Conservation (phyloP, 805 yeast species). For the Yamadazyma tumulicola region DNA sequence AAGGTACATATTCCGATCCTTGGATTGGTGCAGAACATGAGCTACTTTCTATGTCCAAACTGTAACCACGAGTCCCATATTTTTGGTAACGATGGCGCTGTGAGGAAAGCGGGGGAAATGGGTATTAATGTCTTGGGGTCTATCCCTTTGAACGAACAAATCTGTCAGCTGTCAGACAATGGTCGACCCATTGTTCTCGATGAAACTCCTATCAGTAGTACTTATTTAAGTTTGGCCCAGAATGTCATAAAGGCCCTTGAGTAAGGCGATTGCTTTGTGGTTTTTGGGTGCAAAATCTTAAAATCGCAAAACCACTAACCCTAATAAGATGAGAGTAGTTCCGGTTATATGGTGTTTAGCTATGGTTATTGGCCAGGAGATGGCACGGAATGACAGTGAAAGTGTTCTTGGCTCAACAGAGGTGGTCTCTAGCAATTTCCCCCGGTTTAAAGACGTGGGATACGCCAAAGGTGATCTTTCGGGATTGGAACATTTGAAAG, state of each 20-base stretch:
- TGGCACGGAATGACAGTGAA: too few species aligned
- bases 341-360: too few species aligned
- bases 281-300: slow-evolving; percentile 2
- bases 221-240: slow-evolving; percentile 49
- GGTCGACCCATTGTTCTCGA: slow-evolving; percentile 63
- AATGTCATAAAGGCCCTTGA: slow-evolving; percentile 7
- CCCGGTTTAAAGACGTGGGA: too few species aligned
- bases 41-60: slow-evolving; percentile 69
- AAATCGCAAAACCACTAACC: too few species aligned
- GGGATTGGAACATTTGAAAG: not conserved
- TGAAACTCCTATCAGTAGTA: slow-evolving; percentile 31
- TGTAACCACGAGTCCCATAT: slow-evolving; percentile 71
- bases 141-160: slow-evolving; percentile 61
- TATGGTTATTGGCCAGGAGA: too few species aligned
- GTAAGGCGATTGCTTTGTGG: too few species aligned
- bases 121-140: slow-evolving; percentile 56
- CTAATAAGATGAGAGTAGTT: too few species aligned
- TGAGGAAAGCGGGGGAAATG: slow-evolving; percentile 46
- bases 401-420: too few species aligned
- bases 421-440: too few species aligned
- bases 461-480: too few species aligned
- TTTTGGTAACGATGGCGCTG: slow-evolving; percentile 64
- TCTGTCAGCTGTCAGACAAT: slow-evolving; percentile 57
- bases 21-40: slow-evolving; percentile 84
- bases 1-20: slow-evolving; percentile 68